Percentiles rank a stretch among this genome's conserved stretches.
Conservation (phyloP, 2,329 filamentous ascomycete genomes). For the Rasamsonia emersonii region DNA sequence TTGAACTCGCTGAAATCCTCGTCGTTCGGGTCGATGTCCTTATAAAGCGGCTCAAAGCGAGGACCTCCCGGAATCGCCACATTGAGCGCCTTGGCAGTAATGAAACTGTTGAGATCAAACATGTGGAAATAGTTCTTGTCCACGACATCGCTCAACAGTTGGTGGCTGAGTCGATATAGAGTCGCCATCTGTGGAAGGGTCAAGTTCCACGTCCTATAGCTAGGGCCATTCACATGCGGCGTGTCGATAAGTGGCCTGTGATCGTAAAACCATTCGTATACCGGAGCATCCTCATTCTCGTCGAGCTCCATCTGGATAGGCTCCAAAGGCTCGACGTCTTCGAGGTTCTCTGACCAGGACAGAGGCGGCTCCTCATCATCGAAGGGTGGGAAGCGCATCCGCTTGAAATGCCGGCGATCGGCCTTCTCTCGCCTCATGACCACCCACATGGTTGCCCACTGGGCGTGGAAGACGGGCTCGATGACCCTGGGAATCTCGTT, state of each 20-base stretch:
- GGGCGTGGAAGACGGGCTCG: constrained; percentile 93
- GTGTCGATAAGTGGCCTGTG: constrained; percentile 86
- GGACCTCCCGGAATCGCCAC: constrained; percentile 96
- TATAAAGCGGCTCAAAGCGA: constrained; percentile 93
- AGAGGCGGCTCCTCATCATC: constrained; percentile 97
- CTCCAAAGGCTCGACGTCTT: constrained; percentile 94
- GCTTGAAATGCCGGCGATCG: constrained; percentile 90
- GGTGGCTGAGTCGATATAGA: constrained; percentile 82
- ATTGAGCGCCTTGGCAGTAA: constrained; percentile 93
- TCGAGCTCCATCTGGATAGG: constrained; percentile 98
- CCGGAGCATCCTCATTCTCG: constrained; percentile 80
- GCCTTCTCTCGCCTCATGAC: constrained; percentile 98
- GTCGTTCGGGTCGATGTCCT: constrained; percentile 96
- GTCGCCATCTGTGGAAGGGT: constrained; percentile 92
- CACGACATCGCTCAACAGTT: constrained; percentile 80
- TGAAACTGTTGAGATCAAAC: constrained; percentile 89
- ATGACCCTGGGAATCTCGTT: constrained; percentile 96
- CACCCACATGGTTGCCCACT: constrained; percentile 99
- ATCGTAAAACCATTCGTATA: constrained; percentile 97
- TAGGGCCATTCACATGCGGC: constrained; percentile 87
- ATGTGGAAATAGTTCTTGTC: constrained; percentile 98
- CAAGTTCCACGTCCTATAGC: constrained; percentile 94
- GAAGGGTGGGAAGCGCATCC: constrained; percentile 97
- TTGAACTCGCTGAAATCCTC: constrained; percentile 99
- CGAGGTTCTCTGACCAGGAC: constrained; percentile 97